Percentiles rank a stretch among this genome's conserved stretches.
Conservation (phyloP, 371 early-diverging fungal genomes). For the Mortierella polycephala region DNA sequence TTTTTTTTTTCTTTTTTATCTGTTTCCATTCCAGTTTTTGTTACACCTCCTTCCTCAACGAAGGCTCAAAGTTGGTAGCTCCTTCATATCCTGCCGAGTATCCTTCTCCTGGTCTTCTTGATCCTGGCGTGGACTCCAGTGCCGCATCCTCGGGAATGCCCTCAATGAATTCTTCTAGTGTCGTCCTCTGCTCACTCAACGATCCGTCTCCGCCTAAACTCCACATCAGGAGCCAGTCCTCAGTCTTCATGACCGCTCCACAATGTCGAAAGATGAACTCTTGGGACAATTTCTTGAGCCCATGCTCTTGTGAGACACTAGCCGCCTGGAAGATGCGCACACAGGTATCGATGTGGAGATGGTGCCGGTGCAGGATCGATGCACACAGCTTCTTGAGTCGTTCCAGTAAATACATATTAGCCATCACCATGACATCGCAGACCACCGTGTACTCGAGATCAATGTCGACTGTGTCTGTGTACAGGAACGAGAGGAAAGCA, state of each 20-base stretch:
- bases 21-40: not conserved
- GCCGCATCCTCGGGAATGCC: constrained; percentile 47
- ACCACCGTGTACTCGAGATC: constrained; percentile 60
- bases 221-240: constrained; percentile 63
- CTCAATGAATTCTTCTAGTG: constrained; percentile 51
- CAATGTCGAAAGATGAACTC: constrained; percentile 68
- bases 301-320: constrained; percentile 64
- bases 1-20: not conserved
- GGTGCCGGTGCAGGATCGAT: constrained; percentile 60
- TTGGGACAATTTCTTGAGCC: constrained; percentile 62
- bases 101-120: constrained; percentile 22
- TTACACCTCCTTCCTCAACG: constrained; percentile 29
- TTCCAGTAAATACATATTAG: constrained; percentile 71
- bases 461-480: constrained; percentile 69
- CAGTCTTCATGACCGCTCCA: constrained; percentile 65
- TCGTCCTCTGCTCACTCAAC: constrained; percentile 30
- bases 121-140: constrained; percentile 20
- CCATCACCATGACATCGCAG: constrained; percentile 69
- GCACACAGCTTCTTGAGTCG: constrained; percentile 72
- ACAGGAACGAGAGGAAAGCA: constrained; percentile 72
- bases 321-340: constrained; percentile 69
- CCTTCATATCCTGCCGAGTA: constrained; percentile 23
- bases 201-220: constrained; percentile 29
- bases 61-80: constrained; percentile 26
- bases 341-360: constrained; percentile 63